Percentiles rank a stretch among this genome's conserved stretches.
Conservation (phyloP, 2,329 filamentous ascomycete genomes). For the Polytolypa hystricis region DNA sequence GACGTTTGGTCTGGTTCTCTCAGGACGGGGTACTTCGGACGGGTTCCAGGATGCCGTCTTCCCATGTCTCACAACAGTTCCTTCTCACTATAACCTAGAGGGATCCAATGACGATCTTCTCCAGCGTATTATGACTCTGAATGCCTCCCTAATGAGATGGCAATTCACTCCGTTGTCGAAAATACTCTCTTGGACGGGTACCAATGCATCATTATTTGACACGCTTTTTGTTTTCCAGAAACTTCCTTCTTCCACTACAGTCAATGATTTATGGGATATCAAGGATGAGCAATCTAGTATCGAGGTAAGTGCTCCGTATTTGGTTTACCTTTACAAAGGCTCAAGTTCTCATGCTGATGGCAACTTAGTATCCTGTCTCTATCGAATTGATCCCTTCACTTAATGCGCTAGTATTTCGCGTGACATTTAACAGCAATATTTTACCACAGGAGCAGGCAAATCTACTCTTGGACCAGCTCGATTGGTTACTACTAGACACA, state of each 20-base stretch:
- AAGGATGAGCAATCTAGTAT: conserved; percentile 56
- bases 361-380: conserved; percentile 59
- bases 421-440: conserved; percentile 55
- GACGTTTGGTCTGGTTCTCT: conserved; percentile 70
- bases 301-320: conserved; percentile 38
- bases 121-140: conserved; percentile 52
- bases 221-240: conserved; percentile 79
- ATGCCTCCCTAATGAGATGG: conserved; percentile 53
- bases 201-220: conserved; percentile 63
- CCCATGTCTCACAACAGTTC: conserved; percentile 73
- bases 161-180: conserved; percentile 61
- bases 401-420: conserved; percentile 46
- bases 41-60: conserved; percentile 52
- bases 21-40: conserved; percentile 54
- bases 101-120: conserved; percentile 49
- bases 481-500: conserved; percentile 52
- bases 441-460: conserved; percentile 58
- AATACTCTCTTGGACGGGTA: conserved; percentile 60
- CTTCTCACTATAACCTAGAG: conserved; percentile 50
- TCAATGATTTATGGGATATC: conserved; percentile 45
- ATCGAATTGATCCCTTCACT: conserved; percentile 58
- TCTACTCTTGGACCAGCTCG: conserved; percentile 60
- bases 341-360: too few relatives aligned
- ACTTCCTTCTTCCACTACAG: conserved; percentile 18
- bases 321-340: background rate